Evolutionary conservation across 1,284 basidiomycete species (phyloP).

Genomic region (Marasmius oreades): DNA sequence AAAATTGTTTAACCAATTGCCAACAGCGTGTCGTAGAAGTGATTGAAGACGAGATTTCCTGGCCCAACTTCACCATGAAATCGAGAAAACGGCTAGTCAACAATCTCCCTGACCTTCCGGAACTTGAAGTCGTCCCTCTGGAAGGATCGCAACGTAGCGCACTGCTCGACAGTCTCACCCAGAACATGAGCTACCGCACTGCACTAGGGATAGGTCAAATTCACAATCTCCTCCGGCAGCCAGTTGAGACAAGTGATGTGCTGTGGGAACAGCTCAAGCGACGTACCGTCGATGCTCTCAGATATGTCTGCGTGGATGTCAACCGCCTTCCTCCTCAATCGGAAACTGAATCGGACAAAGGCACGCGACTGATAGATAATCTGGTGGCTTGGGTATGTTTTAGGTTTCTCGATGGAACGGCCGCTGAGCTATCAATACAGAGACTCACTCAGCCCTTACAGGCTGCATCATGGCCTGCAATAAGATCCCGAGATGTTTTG

Average conservation of each 20-base stretch:
- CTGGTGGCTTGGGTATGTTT: slow-evolving; percentile 7
- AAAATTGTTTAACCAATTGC: neutral
- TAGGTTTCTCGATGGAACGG: neutral
- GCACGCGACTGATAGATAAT: neutral
- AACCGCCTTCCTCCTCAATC: slow-evolving; percentile 2
- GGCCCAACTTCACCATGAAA: neutral
- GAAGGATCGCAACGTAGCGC: neutral
- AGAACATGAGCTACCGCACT: slow-evolving; percentile 7
- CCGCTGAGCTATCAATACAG: neutral
- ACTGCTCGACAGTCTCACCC: neutral
- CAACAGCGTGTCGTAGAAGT: neutral
- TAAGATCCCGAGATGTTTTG: slow-evolving; percentile 1
- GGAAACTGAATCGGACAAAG: slow-evolving; percentile 1
- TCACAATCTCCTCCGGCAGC: slow-evolving; percentile 4
- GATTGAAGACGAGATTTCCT: neutral
- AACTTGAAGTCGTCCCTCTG: neutral
- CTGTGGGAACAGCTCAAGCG: neutral
- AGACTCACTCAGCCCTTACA: neutral
- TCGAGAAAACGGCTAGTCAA: no score
- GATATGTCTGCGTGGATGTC: slow-evolving; percentile 7
- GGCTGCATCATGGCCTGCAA: neutral
- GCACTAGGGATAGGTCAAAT: slow-evolving; percentile 3
- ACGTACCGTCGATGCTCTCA: neutral
- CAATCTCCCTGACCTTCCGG: neutral
- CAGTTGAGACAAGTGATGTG: neutral